A percentile compares a stretch with the other conserved stretches of the same genome.
These are phyloP conservation scores for Taphrina communis DNA, from an alignment of 1,139 yeast species.

Conservation along the genomic window DNA sequence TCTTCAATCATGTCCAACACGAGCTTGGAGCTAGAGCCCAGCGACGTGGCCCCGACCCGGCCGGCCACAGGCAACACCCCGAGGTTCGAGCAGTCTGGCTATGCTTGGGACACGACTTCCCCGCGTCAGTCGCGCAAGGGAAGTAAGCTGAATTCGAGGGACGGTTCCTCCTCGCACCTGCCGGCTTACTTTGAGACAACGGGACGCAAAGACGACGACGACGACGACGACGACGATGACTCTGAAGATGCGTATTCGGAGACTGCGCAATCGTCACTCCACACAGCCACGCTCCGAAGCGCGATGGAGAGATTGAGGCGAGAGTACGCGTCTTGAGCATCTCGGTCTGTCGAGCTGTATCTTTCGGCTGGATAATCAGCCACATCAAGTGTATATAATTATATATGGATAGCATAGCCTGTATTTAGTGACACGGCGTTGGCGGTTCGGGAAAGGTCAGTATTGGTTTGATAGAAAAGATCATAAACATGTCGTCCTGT, in stretches of 20 bases:
- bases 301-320: conserved; percentile 1
- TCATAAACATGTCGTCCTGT: too few species aligned
- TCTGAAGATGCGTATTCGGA: background rate
- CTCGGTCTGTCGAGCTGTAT: too few species aligned
- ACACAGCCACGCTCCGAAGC: background rate
- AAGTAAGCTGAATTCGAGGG: conserved; percentile 1
- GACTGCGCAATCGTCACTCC: background rate
- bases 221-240: background rate
- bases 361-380: background rate
- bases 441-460: background rate
- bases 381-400: background rate
- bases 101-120: conserved; percentile 28
- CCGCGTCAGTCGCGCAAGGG: conserved; percentile 8
- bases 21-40: conserved; percentile 30
- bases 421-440: background rate
- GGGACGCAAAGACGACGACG: background rate
- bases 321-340: background rate
- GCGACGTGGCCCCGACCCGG: conserved; percentile 38
- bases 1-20: conserved; percentile 28
- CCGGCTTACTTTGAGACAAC: background rate
- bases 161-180: conserved; percentile 13
- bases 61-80: conserved; percentile 2
- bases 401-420: background rate
- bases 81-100: conserved; percentile 18
- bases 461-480: too few species aligned